Conservation (phyloP, 2,329 filamentous ascomycete species). For the Aspergillus awamori region DNA sequence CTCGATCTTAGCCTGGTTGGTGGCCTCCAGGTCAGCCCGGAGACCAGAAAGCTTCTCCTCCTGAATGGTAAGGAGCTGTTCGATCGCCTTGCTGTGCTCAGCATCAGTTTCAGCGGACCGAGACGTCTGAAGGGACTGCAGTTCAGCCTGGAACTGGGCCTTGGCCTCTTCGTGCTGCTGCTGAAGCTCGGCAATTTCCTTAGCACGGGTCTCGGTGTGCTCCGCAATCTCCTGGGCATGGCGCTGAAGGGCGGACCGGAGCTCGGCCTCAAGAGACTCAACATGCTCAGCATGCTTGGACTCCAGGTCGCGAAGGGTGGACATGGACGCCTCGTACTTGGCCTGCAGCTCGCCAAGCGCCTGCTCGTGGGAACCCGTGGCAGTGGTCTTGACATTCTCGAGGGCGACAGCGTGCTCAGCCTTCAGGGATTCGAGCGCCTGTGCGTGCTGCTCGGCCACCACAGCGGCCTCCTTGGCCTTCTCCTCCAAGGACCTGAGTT, state of each 20-base stretch:
- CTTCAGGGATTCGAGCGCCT: conserved; percentile 38
- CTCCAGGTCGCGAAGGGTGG: conserved; percentile 34
- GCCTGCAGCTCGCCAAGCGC: conserved; percentile 37
- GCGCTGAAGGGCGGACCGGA: conserved; percentile 25
- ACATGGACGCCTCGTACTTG: conserved; percentile 37
- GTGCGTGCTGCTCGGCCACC: conserved; percentile 37
- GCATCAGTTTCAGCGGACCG: conserved; percentile 41
- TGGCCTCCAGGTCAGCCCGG: conserved; percentile 39
- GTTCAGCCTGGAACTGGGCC: conserved; percentile 39
- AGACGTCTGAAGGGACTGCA: conserved; percentile 39
- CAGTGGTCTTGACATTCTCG: conserved; percentile 33
- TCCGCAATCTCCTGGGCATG: conserved; percentile 33
- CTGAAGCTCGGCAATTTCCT: conserved; percentile 39
- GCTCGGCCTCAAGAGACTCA: conserved; percentile 31
- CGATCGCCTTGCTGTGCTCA: conserved; percentile 44
- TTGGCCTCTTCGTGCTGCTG: conserved; percentile 39
- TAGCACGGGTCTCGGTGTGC: conserved; percentile 31
- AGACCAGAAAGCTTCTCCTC: conserved; percentile 44
- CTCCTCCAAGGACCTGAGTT: conserved; percentile 38
- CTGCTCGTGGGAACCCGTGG: conserved; percentile 34
- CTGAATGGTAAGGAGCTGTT: conserved; percentile 44
- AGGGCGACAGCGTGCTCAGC: conserved; percentile 40
- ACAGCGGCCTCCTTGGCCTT: conserved; percentile 33
- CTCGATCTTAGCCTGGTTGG: conserved; percentile 39
- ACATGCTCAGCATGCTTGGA: conserved; percentile 36